These are phyloP conservation scores for Cicer bijugum DNA, from an alignment of 306 rosid genomes.

Conservation along the genomic window DNA sequence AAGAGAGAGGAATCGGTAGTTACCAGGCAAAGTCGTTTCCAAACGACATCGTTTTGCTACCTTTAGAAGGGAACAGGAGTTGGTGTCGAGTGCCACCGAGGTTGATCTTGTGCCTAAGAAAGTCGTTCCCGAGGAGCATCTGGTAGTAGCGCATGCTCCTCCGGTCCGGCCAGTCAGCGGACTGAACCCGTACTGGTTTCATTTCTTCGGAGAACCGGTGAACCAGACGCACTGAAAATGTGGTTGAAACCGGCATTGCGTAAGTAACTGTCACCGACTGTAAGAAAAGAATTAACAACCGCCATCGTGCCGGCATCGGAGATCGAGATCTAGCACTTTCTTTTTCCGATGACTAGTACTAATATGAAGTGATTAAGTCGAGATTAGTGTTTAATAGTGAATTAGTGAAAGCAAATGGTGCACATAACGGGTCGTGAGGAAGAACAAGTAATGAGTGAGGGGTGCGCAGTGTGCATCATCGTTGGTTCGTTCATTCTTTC, in stretches of 20 bases:
- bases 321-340: conserved; percentile 49
- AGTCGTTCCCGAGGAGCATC: conserved; percentile 62
- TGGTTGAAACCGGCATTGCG: conserved; percentile 48
- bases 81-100: conserved; percentile 59
- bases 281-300: conserved; percentile 40
- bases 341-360: not conserved
- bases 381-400: conserved; percentile 38
- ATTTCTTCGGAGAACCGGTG: conserved; percentile 82
- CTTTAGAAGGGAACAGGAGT: conserved; percentile 74
- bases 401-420: conserved; percentile 21
- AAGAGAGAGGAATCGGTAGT: not conserved
- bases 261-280: conserved; percentile 18
- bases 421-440: not conserved
- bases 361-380: not conserved
- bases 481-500: too few species aligned
- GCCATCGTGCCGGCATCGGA: conserved; percentile 38
- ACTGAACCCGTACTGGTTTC: conserved; percentile 49
- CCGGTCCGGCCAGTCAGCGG: conserved; percentile 55
- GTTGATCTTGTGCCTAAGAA: conserved; percentile 65
- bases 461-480: conserved; percentile 48
- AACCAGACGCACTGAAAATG: conserved; percentile 59
- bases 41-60: conserved; percentile 70
- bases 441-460: not conserved
- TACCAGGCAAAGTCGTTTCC: conserved; percentile 95
- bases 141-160: conserved; percentile 55